phyloP scores from a whole-genome alignment of 2,329 filamentous ascomycete genomes.

The Pseudocercospora cruenta region DNA sequence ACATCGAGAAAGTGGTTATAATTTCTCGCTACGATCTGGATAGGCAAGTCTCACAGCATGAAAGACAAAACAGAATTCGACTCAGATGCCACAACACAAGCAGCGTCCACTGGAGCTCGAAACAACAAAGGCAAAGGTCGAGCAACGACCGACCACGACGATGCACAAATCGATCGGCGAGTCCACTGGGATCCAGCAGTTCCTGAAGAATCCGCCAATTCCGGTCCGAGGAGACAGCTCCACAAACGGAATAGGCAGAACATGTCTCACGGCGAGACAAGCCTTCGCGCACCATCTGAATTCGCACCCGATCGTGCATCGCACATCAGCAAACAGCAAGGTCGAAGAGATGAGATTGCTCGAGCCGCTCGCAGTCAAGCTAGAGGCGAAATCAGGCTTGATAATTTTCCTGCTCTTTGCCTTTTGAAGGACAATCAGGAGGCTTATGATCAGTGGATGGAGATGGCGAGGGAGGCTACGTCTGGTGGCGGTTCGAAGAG shows the following conservation, averaged over 20 bases:
- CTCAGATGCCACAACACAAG: background rate
- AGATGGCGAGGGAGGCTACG: background rate
- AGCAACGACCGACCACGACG: background rate
- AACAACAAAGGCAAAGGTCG: background rate
- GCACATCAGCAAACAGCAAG: background rate
- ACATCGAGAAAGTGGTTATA: background rate
- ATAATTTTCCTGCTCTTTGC: background rate
- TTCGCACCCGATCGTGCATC: background rate
- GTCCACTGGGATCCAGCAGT: background rate
- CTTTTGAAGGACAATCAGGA: background rate
- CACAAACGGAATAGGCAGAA: background rate
- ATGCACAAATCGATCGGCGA: background rate
- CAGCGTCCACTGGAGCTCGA: background rate
- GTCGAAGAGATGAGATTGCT: background rate
- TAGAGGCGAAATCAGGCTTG: background rate
- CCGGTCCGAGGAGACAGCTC: background rate
- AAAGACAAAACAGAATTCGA: background rate
- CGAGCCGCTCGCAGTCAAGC: background rate
- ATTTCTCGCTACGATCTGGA: background rate
- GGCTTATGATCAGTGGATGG: background rate
- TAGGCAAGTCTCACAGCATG: background rate
- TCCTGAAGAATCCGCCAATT: background rate
- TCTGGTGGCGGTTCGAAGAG: background rate
- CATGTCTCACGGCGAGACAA: background rate
- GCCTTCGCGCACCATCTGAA: background rate